phyloP scores from a whole-genome alignment of 2,329 filamentous ascomycete genomes.

The Fusarium setosum region DNA sequence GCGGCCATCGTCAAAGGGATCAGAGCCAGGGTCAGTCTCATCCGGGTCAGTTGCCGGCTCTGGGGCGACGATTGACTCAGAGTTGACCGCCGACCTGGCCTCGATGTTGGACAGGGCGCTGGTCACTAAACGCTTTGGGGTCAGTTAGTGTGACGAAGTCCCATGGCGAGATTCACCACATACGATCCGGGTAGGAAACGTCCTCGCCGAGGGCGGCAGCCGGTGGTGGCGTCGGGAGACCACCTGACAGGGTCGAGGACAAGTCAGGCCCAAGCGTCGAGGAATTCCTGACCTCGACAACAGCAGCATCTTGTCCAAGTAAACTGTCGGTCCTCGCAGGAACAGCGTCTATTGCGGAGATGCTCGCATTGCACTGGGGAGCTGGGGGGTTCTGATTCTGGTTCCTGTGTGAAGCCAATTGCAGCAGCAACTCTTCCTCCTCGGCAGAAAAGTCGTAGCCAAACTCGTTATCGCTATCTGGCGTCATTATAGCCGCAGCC shows the following conservation, averaged over 20 bases:
- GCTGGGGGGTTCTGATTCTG: conserved; percentile 6
- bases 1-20: conserved; percentile 47
- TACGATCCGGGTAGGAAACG: conserved; percentile 65
- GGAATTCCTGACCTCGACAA: not conserved
- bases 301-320: conserved; percentile 11
- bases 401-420: conserved; percentile 43
- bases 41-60: conserved; percentile 3
- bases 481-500: conserved; percentile 25
- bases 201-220: conserved; percentile 36
- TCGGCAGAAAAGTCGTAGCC: conserved; percentile 60
- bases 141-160: conserved; percentile 65
- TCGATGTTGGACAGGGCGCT: conserved; percentile 49
- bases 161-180: conserved; percentile 41
- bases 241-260: not conserved
- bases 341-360: conserved; percentile 37
- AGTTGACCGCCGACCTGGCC: conserved; percentile 15
- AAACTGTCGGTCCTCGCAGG: conserved; percentile 31
- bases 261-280: conserved; percentile 1
- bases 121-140: conserved; percentile 73
- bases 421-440: conserved; percentile 56
- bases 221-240: conserved; percentile 20
- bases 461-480: conserved; percentile 56
- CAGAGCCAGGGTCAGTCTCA: conserved; percentile 16
- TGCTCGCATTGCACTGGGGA: conserved; percentile 14
- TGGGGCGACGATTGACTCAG: conserved; percentile 25